Evolutionary conservation across 208 protist species (phyloP), one percentile per base, ranked within the genome.

Genomic region (Porcisia hertigi): DNA sequence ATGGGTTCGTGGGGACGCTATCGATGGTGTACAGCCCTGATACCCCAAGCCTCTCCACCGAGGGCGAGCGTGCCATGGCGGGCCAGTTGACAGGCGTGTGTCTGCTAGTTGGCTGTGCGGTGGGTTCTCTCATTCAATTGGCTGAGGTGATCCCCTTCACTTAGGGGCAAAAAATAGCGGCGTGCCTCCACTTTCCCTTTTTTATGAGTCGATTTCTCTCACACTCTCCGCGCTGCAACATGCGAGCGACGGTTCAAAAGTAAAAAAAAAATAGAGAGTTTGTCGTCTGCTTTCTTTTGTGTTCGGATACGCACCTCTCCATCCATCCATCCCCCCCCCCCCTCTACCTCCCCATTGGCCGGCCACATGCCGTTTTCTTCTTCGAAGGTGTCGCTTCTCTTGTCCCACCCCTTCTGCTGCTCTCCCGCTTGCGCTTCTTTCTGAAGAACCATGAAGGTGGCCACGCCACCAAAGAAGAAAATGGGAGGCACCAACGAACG

Each of bases 1-100:
- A 93, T 66, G 94, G 94, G 25, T 96, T 92, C 80, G 86, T 94
- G 25, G 90, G 83, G 9, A 88, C 87, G 12, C 69, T 96, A 25
- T 81, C 87, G 39, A 93, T 97, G 85, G 86, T 96, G 65, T 96
- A 94, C 79, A 84, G 80, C 25, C 89, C 92, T 0, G 69, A 77
- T 8, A 84, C 81, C 16, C 69, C 83, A 23, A 73, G 77, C 16
- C 73, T 95, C 45, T 54, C 57, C n/a, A 86, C 79, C 4, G 82
- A 93, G 30, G 88, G 82, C 0, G 86, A 93, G 79, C 77, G 86
- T 14, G 88, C 87, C 41, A 73, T 95, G 73, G 91, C 91, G 3
- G 89, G 91, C 1, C 87, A 93, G 77, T 72, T 84, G 12, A 87
- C 80, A 1, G 87, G 87, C 23, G 87, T 83, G 39, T 88, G 77